phyloP scores from a whole-genome alignment of 78 protist species.

The Creolimax fragrantissima region DNA sequence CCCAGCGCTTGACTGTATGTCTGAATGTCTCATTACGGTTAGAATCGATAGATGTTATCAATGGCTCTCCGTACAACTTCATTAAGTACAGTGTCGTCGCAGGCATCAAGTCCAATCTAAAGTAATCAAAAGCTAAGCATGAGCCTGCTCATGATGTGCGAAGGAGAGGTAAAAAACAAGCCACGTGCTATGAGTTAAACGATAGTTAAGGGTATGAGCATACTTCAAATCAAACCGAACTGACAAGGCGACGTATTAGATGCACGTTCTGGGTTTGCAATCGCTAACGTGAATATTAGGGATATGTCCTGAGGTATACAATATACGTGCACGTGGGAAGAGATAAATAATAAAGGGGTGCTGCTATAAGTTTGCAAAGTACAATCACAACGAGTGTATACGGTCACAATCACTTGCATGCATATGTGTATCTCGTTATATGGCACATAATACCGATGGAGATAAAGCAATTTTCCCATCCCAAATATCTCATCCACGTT shows the following conservation, averaged over 20 bases:
- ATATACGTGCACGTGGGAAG: too few relatives aligned
- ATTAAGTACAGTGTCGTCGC: background rate
- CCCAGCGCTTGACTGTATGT: background rate
- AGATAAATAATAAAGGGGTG: background rate
- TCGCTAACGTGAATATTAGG: background rate
- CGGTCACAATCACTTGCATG: background rate
- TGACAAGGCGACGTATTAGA: background rate
- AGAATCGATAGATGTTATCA: background rate
- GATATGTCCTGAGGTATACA: too few relatives aligned
- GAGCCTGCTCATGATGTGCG: background rate
- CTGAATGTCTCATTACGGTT: background rate
- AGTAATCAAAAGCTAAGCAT: background rate
- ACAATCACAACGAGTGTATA: background rate
- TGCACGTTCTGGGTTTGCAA: background rate
- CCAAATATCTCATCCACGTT: background rate
- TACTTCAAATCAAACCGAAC: background rate
- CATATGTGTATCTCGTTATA: background rate
- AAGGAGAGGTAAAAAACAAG: too few relatives aligned
- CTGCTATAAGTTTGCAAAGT: background rate
- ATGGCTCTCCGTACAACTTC: background rate
- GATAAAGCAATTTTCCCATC: background rate
- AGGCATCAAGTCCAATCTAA: background rate
- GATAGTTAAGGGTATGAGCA: background rate
- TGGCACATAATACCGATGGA: background rate
- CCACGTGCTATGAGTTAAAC: too few relatives aligned